Evolutionary conservation across 257 asterid species (phyloP), one percentile per base, ranked within the genome.

Genomic region (Vinca minor): DNA sequence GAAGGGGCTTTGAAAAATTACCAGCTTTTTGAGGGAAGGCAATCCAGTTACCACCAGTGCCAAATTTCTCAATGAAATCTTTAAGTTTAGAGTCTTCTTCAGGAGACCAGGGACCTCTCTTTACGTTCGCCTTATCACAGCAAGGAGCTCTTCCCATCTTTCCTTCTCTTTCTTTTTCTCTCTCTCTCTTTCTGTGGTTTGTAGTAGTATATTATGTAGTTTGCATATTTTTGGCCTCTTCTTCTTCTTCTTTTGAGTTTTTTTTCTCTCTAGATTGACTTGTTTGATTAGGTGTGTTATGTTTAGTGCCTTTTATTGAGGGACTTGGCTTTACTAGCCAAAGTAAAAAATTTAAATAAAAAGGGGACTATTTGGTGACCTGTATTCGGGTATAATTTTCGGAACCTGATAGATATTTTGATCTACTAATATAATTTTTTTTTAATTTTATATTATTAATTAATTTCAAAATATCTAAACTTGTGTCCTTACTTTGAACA

Each of bases 21-120:
- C 95, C 95, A 67, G 89, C 97, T 78, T 81, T 87, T 65, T 90
- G 95, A 65, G 97, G 97, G 12, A 89, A 85, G 39, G 94, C 84
- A 59, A 89, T 87, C 95, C 95, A 89, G 18, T 87, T 89, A 5
- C 95, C 95, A 61, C 85, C 88, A 38, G 94, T 87, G 17, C 97
- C 95, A 62, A 23, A 82, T 73, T 83, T 90, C 23, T 85, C 84
- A 8, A 90, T 85, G 69, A 80, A 90, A 46, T 85, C 95, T 67
- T 87, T 90, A 5, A 90, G 94, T 57, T 87, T 90, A 0, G 87
- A 87, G 78, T 90, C 97, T 83, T 90, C 97, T 69, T 87, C 97
- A 52, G 97, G 97, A 3, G 97, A 85, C 97, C 97, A 90, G 61
- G 97, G 95, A 54, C 97, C 97, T 66, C 76, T 89, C 85, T 89